phyloP scores from a whole-genome alignment of 2,329 filamentous ascomycete species.

The Penicillium sclerotigenum region DNA sequence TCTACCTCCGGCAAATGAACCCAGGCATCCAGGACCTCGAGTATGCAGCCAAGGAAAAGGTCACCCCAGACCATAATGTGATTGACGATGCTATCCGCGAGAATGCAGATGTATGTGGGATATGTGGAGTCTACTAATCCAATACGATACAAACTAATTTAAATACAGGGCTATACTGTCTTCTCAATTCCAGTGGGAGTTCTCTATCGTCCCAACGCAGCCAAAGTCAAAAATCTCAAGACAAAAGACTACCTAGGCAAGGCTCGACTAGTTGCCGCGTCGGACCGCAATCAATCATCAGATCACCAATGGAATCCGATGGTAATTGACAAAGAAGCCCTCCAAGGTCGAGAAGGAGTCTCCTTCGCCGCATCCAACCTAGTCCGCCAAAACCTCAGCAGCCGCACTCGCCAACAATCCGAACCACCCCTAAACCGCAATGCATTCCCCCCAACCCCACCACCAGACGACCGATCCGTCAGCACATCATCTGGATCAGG shows the following conservation, averaged over 20 bases:
- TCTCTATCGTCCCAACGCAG: conserved; percentile 91
- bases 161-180: conserved; percentile 81
- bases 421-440: conserved; percentile 76
- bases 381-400: conserved; percentile 78
- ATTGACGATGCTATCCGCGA: conserved; percentile 96
- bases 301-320: conserved; percentile 77
- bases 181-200: conserved; percentile 97
- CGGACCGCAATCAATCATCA: conserved; percentile 64
- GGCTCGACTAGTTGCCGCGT: conserved; percentile 85
- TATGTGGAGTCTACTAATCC: conserved; percentile 37
- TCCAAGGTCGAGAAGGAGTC: conserved; percentile 81
- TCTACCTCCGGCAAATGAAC: conserved; percentile 89
- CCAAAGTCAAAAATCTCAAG: conserved; percentile 97
- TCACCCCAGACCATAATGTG: conserved; percentile 92
- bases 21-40: conserved; percentile 85
- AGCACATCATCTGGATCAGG: conserved; percentile 32
- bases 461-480: conserved; percentile 76
- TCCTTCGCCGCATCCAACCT: conserved; percentile 92
- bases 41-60: conserved; percentile 92
- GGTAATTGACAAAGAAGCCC: conserved; percentile 55
- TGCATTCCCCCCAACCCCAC: conserved; percentile 96
- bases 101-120: conserved; percentile 73
- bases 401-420: conserved; percentile 73
- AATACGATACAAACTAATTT: not conserved
- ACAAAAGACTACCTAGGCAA: conserved; percentile 97